phyloP scores from a whole-genome alignment of 2,329 filamentous ascomycete genomes.

The Pseudopyricularia cyperi region DNA sequence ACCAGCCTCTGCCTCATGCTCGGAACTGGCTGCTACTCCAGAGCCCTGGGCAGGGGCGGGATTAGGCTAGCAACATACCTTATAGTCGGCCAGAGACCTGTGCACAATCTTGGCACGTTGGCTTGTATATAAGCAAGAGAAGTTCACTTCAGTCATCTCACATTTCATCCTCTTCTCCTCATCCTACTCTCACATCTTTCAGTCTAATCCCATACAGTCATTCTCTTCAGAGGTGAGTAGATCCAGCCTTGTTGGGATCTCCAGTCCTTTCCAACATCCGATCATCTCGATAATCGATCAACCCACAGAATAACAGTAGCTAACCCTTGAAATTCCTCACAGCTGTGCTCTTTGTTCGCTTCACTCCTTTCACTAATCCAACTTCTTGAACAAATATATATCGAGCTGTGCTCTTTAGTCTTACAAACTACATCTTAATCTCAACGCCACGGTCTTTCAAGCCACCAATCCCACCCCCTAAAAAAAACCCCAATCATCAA shows the following conservation, averaged over 20 bases:
- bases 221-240: conserved; percentile 31
- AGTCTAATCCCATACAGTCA: conserved; percentile 23
- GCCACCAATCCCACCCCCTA: not conserved
- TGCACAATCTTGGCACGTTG: not conserved
- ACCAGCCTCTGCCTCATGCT: conserved; percentile 14
- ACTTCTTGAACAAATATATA: conserved; percentile 19
- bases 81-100: not conserved
- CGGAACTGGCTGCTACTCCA: not conserved
- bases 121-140: conserved; percentile 22
- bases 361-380: conserved; percentile 23
- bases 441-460: conserved; percentile 11
- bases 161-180: conserved; percentile 16
- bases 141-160: not conserved
- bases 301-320: not conserved
- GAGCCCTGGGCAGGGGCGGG: not conserved
- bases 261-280: not conserved
- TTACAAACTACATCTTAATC: conserved; percentile 16
- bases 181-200: conserved; percentile 18
- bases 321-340: conserved; percentile 4
- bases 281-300: not conserved
- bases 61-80: no score
- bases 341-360: conserved; percentile 37
- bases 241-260: not conserved
- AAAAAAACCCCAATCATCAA: conserved; percentile 17
- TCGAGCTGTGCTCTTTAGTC: conserved; percentile 32